Base-by-base conservation (phyloP, 495 filamentous ascomycete genomes). In the Podospora tetraspora region DNA sequence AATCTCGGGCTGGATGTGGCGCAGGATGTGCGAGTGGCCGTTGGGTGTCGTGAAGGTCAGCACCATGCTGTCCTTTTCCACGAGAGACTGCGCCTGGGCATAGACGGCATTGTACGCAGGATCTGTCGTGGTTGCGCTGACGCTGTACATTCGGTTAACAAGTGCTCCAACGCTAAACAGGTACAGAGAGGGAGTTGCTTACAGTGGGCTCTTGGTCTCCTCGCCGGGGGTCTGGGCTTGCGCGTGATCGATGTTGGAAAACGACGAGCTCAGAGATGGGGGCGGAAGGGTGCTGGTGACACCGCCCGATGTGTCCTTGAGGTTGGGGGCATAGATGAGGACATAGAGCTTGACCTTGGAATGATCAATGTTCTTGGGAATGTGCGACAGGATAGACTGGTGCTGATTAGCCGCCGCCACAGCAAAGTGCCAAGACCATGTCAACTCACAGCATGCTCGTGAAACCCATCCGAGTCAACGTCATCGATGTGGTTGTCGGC, bases 331-430 rank as follows among this genome's bases (percentile, higher is more conserved):
- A 75, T 97, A 96, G 75, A 97, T 96, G 66, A 97, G 84, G 62
- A 97, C 83, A 69, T 96, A 95, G 34, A 97, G 83, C 70, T 90
- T 88, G 59, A 87, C 85, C 27, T 83, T 87, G 60, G 86, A 85
- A 67, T 85, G 80, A 71, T 95, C 87, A 63, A 87, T 86, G 62
- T 91, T 87, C 70, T 86, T 84, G 12, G 91, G 92, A 63, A 97
- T 89, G 77, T 96, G 91, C 19, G 92, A 95, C 32, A 97, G 86
- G 71, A 97, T 90, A 27, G 93, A 95, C 92, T 97, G 71, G 64
- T 62, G 24, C 6, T 30, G 34, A 68, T 75, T 70, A 78, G 78
- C 52, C 56, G 8, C 8, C 16, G 22, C 25, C 29, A 68, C 68
- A 74, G 4, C 34, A 12, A 67, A 24, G 25, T 57, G 64, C 25